Percentiles rank a stretch among this genome's conserved stretches.
phyloP scores from a whole-genome alignment of 305 asterid species.

The Solanum hybrid region DNA sequence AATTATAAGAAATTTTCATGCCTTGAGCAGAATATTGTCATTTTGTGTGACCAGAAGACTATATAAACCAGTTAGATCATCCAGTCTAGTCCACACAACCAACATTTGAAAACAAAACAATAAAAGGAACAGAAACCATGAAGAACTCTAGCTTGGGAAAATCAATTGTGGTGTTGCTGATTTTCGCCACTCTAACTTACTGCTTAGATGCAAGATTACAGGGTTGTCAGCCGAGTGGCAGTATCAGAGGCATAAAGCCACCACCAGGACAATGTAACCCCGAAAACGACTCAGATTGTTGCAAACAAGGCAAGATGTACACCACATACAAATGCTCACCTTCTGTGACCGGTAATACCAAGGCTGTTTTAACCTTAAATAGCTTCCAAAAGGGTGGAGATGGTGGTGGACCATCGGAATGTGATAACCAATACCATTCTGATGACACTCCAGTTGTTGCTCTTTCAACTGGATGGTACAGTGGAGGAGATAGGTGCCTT shows the following conservation, averaged over 20 bases:
- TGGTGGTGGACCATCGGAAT: slow-evolving; percentile 28
- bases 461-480: slow-evolving; percentile 38
- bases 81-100: not conserved
- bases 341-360: slow-evolving; percentile 10
- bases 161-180: not conserved
- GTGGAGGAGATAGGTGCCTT: slow-evolving; percentile 25
- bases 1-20: not conserved
- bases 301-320: slow-evolving; percentile 24
- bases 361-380: slow-evolving; percentile 23
- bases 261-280: slow-evolving; percentile 31
- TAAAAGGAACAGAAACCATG: not conserved
- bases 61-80: not conserved
- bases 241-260: slow-evolving; percentile 27
- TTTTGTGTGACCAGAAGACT: not conserved
- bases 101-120: not conserved
- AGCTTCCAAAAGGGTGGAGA: slow-evolving; percentile 33
- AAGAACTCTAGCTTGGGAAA: not conserved
- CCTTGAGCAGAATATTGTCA: not conserved
- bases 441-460: slow-evolving; percentile 30
- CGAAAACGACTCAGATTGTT: slow-evolving; percentile 24
- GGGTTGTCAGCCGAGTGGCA: slow-evolving; percentile 26
- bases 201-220: not conserved
- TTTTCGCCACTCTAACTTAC: not conserved
- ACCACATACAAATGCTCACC: slow-evolving; percentile 37
- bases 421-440: slow-evolving; percentile 29